These are phyloP conservation scores for Linum trigynum DNA, from an alignment of 345 rosid species.

Conservation along the genomic window DNA sequence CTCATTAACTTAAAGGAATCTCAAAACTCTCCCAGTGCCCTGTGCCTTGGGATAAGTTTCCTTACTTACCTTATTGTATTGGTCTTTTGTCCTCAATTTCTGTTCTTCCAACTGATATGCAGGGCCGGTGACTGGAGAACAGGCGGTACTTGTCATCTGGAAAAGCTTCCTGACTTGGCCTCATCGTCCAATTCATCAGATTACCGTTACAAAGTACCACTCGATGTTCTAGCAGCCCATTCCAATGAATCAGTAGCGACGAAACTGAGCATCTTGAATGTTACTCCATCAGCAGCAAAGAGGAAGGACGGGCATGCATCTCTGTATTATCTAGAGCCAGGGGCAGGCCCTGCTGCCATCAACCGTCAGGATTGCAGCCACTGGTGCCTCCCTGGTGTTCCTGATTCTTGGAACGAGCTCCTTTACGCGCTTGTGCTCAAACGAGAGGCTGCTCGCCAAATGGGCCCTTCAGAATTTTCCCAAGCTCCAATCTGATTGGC, in stretches of 20 bases:
- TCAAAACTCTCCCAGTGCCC: background rate
- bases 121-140: constrained; percentile 93
- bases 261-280: constrained; percentile 45
- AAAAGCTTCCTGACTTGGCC: constrained; percentile 67
- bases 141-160: constrained; percentile 80
- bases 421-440: constrained; percentile 44
- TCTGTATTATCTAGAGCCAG: constrained; percentile 49
- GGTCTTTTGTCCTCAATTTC: background rate
- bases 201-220: constrained; percentile 31
- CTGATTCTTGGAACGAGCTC: constrained; percentile 87
- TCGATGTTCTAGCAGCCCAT: constrained; percentile 34
- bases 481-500: background rate
- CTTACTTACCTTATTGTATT: background rate
- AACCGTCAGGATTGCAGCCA: constrained; percentile 87
- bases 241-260: constrained; percentile 18
- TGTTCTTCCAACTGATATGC: constrained; percentile 8
- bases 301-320: constrained; percentile 89
- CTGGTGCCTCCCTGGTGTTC: constrained; percentile 97
- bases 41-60: background rate
- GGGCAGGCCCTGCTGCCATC: constrained; percentile 46
- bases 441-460: background rate
- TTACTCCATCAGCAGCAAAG: constrained; percentile 54
- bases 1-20: constrained; percentile 1
- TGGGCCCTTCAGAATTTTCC: background rate
- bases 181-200: constrained; percentile 34